Evolutionary conservation across 768 basidiomycete species (phyloP).

Genomic region (Trametes cingulata): DNA sequence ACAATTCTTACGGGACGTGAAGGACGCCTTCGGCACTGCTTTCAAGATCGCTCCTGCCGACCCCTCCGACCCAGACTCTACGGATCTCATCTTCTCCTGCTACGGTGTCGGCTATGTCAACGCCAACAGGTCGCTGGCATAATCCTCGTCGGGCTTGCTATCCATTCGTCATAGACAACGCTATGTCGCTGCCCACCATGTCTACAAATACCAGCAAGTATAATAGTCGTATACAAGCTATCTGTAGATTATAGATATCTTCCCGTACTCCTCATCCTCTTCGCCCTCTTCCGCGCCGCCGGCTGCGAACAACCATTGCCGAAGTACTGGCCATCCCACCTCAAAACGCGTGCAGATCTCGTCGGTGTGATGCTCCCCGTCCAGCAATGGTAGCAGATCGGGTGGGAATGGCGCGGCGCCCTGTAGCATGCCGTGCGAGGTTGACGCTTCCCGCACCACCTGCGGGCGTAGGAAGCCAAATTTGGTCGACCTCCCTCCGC

Average conservation of each 20-base stretch:
- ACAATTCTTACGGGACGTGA: constrained; percentile 85
- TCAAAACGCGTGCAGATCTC: constrained; percentile 84
- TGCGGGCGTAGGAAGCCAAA: constrained; percentile 44
- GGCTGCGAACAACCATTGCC: constrained; percentile 63
- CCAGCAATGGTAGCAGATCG: constrained; percentile 60
- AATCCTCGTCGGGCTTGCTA: constrained; percentile 7
- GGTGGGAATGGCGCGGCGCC: constrained; percentile 49
- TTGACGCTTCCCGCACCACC: constrained; percentile 60
- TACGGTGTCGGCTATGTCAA: constrained; percentile 93
- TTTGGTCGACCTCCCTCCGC: constrained; percentile 30
- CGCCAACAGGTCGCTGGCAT: constrained; percentile 76
- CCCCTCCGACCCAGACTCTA: constrained; percentile 47
- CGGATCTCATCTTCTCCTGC: constrained; percentile 81
- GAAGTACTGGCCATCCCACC: constrained; percentile 79
- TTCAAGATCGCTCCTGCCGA: constrained; percentile 84
- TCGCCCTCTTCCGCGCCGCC: constrained; percentile 62
- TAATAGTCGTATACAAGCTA: constrained; percentile 30
- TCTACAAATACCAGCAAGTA: constrained; percentile 9
- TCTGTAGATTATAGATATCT: constrained; percentile 76
- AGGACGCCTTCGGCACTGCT: constrained; percentile 81
- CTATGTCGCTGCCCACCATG: not conserved
- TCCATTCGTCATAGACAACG: not conserved
- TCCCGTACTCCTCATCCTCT: constrained; percentile 61
- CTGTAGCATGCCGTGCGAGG: constrained; percentile 34
- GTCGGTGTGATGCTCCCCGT: constrained; percentile 92